phyloP scores from a whole-genome alignment of 2,329 filamentous ascomycete genomes.

The Alternaria atra region DNA sequence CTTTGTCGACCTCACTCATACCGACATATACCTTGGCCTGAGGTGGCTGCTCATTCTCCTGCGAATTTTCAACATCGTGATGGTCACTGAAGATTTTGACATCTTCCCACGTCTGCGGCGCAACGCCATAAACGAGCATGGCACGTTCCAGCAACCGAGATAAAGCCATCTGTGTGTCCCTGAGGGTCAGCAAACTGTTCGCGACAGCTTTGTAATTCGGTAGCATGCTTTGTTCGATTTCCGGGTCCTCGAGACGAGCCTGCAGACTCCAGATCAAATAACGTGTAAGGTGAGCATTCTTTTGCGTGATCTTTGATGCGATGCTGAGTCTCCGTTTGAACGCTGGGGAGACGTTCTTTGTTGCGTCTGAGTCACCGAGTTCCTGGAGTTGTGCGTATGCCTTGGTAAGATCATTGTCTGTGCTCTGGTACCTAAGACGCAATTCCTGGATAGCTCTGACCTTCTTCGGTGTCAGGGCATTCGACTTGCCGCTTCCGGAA shows the following conservation, averaged over 20 bases:
- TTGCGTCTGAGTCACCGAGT: constrained; percentile 11
- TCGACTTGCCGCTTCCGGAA: constrained; percentile 8
- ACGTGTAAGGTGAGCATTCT: constrained; percentile 40
- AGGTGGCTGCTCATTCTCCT: neutral
- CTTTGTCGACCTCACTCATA: constrained; percentile 9
- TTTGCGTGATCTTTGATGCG: constrained; percentile 34
- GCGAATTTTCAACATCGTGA: neutral
- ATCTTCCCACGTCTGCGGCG: constrained; percentile 20
- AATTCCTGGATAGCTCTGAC: constrained; percentile 17
- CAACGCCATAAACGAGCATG: constrained; percentile 34
- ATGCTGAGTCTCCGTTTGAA: constrained; percentile 35
- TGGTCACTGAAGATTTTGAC: neutral
- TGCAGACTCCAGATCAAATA: constrained; percentile 42
- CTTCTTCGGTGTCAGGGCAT: constrained; percentile 19
- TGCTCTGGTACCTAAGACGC: constrained; percentile 27
- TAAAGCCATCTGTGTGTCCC: constrained; percentile 44
- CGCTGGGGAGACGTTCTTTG: constrained; percentile 17
- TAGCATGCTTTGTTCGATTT: constrained; percentile 18
- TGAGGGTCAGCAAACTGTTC: constrained; percentile 37
- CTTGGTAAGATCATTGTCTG: constrained; percentile 29
- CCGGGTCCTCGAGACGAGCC: constrained; percentile 35
- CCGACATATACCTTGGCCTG: neutral
- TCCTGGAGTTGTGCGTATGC: constrained; percentile 25
- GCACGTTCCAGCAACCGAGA: constrained; percentile 34
- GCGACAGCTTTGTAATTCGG: constrained; percentile 32